Conservation (phyloP, 257 asterid genomes). For the Ilex asprella region DNA sequence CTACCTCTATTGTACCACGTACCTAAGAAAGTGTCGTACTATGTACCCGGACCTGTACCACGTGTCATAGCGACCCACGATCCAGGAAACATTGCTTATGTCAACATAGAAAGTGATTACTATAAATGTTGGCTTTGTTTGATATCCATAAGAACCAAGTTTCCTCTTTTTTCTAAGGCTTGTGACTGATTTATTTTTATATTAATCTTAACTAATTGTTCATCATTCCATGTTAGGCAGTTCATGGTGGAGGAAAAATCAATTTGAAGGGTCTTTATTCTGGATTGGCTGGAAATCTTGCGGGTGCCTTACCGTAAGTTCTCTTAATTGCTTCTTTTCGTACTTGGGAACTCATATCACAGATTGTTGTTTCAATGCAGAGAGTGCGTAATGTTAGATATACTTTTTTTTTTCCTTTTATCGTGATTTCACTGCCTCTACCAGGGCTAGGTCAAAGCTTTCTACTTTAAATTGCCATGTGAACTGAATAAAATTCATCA, state of each 20-base stretch:
- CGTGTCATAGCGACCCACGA: too few species aligned
- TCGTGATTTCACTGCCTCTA: not conserved
- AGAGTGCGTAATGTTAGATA: not conserved
- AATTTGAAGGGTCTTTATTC: constrained; percentile 61
- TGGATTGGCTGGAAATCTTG: constrained; percentile 66
- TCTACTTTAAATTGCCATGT: not conserved
- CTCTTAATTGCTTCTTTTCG: not conserved
- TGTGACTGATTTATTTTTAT: not conserved
- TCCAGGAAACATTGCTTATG: too few species aligned
- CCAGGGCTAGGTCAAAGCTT: not conserved
- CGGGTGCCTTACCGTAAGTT: constrained; percentile 70
- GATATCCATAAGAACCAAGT: not conserved
- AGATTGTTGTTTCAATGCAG: not conserved
- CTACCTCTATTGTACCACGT: too few species aligned
- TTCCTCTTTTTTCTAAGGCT: not conserved
- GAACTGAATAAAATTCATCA: not conserved
- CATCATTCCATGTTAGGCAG: constrained; percentile 37
- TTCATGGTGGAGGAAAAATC: constrained; percentile 56
- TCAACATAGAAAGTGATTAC: not conserved
- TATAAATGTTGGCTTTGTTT: not conserved
- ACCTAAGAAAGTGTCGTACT: too few species aligned
- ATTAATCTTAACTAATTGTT: constrained; percentile 12
- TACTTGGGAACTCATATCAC: not conserved
- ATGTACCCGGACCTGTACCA: too few species aligned
- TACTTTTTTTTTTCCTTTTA: not conserved